A percentile compares a stretch with the other conserved stretches of the same genome.
Evolutionary conservation across 78 protist species (phyloP).

Genomic region (Dictyostelium brefeldianum): DNA sequence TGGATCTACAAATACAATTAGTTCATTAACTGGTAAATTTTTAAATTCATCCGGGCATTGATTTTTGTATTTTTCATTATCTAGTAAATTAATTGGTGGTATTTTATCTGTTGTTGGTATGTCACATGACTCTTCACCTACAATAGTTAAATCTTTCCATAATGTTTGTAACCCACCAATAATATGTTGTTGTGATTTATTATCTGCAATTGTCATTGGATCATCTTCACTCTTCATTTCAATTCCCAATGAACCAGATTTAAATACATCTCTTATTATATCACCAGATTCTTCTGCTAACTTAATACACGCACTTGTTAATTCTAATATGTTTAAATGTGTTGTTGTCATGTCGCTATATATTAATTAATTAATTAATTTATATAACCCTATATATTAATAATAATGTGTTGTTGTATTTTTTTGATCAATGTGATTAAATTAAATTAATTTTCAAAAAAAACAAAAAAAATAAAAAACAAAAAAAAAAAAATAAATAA

Average conservation of each 20-base stretch:
- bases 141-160: constrained; percentile 46
- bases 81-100: constrained; percentile 16
- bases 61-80: background rate
- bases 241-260: constrained; percentile 53
- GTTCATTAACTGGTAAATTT: constrained; percentile 1
- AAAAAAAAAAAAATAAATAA: background rate
- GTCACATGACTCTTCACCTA: constrained; percentile 82
- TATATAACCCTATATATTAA: no score
- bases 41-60: background rate
- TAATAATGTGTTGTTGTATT: no score
- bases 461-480: background rate
- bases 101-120: background rate
- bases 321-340: constrained; percentile 41
- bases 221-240: constrained; percentile 73
- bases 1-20: constrained; percentile 79
- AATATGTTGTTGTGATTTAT: constrained; percentile 75
- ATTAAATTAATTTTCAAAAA: background rate
- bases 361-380: background rate
- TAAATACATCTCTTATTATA: constrained; percentile 58
- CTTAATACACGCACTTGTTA: constrained; percentile 57
- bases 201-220: constrained; percentile 84
- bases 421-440: no score
- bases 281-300: constrained; percentile 75
- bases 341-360: background rate
- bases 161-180: constrained; percentile 34